Evolutionary conservation across 495 filamentous ascomycete genomes (phyloP).

Genomic region (Penicillium samsonianum): DNA sequence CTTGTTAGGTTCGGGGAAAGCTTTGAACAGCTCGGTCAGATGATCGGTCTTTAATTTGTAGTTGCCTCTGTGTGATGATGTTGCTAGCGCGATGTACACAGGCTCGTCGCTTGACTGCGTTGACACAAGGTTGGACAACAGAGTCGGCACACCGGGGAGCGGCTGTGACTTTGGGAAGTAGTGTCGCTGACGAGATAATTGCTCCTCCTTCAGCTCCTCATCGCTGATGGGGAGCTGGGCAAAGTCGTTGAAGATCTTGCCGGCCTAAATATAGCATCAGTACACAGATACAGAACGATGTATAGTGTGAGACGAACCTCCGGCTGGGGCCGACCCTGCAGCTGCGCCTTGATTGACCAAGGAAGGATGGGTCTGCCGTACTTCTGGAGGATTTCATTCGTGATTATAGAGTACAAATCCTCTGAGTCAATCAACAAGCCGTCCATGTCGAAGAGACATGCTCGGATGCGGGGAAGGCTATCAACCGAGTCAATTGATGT

Average conservation of each 20-base stretch:
- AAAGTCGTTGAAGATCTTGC: conserved; percentile 73
- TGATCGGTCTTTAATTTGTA: conserved; percentile 80
- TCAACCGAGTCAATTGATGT: conserved; percentile 17
- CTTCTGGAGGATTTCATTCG: conserved; percentile 76
- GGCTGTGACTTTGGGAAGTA: conserved; percentile 73
- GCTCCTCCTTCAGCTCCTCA: conserved; percentile 62
- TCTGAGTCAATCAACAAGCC: conserved; percentile 92
- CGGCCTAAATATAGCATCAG: conserved; percentile 24
- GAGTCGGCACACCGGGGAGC: conserved; percentile 72
- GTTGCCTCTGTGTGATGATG: conserved; percentile 68
- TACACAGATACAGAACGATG: neutral
- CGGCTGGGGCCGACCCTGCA: conserved; percentile 87
- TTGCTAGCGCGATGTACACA: conserved; percentile 84
- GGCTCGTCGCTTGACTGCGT: conserved; percentile 45
- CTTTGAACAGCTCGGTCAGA: conserved; percentile 67
- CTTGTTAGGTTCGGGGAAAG: conserved; percentile 66
- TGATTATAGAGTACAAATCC: conserved; percentile 83
- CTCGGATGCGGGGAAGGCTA: conserved; percentile 76
- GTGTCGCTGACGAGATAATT: conserved; percentile 60
- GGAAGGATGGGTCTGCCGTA: conserved; percentile 73
- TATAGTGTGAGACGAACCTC: conserved; percentile 47
- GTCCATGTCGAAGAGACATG: conserved; percentile 99
- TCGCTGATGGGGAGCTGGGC: conserved; percentile 77
- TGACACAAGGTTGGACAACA: conserved; percentile 58
- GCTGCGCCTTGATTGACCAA: conserved; percentile 90